Evolutionary conservation across 352 stramenopile species (phyloP).

Genomic region (Phytophthora kernoviae): DNA sequence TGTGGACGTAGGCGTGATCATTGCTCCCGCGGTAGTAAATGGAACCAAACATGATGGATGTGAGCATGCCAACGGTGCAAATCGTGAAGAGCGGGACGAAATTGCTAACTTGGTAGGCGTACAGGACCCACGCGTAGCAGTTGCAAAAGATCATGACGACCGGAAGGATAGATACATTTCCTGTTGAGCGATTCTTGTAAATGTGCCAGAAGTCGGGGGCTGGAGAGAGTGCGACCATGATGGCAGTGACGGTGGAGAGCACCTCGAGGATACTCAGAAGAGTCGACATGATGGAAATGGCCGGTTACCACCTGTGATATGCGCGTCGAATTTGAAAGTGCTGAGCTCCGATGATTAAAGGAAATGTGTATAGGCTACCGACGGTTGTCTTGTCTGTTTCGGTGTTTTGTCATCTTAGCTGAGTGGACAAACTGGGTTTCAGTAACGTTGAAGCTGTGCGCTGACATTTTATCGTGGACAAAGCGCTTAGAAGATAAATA

Average conservation of each 20-base stretch:
- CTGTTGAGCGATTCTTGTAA: constrained; percentile 46
- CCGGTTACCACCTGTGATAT: too few species aligned
- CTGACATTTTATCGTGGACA: too few species aligned
- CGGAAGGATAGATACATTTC: constrained; percentile 41
- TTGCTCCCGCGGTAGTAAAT: constrained; percentile 44
- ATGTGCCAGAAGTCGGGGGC: constrained; percentile 50
- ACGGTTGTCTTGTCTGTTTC: not conserved
- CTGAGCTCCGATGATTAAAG: not conserved
- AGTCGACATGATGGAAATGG: not conserved
- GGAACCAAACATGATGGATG: constrained; percentile 35
- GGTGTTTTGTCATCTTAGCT: not conserved
- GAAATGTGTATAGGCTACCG: not conserved
- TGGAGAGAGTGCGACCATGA: constrained; percentile 63
- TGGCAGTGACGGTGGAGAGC: constrained; percentile 48
- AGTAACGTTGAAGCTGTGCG: too few species aligned
- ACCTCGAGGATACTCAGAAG: constrained; percentile 13
- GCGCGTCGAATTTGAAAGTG: not conserved
- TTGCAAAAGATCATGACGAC: constrained; percentile 61
- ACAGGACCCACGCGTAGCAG: constrained; percentile 49
- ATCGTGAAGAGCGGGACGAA: constrained; percentile 29
- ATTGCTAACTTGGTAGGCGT: constrained; percentile 23
- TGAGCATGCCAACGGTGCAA: constrained; percentile 27
- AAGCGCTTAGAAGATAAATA: too few species aligned
- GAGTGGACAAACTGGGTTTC: too few species aligned
- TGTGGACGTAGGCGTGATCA: constrained; percentile 31